phyloP scores from a whole-genome alignment of 352 stramenopile genomes.

The Phytophthora crassamura region DNA sequence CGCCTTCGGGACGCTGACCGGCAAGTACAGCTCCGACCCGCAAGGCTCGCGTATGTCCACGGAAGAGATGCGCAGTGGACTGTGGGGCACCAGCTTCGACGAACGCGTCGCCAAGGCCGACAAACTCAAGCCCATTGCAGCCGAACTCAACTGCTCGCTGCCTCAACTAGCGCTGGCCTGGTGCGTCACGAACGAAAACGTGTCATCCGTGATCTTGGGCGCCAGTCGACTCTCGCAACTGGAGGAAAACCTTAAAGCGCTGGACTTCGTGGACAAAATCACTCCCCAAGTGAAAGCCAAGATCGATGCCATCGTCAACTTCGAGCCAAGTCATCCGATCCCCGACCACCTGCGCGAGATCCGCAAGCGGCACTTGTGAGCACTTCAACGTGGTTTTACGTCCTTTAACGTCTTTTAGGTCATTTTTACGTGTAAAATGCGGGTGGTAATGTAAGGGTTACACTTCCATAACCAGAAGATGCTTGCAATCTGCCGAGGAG shows the following conservation, averaged over 20 bases:
- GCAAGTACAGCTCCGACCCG: conserved; percentile 3
- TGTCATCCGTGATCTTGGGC: conserved; percentile 4
- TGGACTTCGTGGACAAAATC: conserved; percentile 16
- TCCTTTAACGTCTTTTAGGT: background rate
- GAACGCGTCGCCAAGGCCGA: conserved; percentile 11
- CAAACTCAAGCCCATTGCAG: conserved; percentile 13
- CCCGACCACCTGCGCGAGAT: conserved; percentile 11
- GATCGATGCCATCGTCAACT: conserved; percentile 4
- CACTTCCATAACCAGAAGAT: conserved; percentile 2
- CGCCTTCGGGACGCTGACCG: background rate
- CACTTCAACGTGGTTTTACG: background rate
- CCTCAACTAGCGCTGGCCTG: conserved; percentile 5
- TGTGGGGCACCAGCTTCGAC: background rate
- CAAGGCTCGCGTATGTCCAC: background rate
- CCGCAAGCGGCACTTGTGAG: conserved; percentile 14
- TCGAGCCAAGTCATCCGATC: background rate
- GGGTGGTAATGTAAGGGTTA: no score
- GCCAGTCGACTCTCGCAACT: conserved; percentile 4
- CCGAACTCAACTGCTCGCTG: conserved; percentile 9
- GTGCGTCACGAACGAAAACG: conserved; percentile 7
- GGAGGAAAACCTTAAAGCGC: conserved; percentile 8
- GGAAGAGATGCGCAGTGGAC: conserved; percentile 1
- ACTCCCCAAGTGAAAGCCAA: conserved; percentile 1
- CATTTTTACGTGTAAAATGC: no score
- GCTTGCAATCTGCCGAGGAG: conserved; percentile 14